These are phyloP conservation scores for Petasospora fabianii DNA, from an alignment of 1,139 yeast species.

Conservation along the genomic window DNA sequence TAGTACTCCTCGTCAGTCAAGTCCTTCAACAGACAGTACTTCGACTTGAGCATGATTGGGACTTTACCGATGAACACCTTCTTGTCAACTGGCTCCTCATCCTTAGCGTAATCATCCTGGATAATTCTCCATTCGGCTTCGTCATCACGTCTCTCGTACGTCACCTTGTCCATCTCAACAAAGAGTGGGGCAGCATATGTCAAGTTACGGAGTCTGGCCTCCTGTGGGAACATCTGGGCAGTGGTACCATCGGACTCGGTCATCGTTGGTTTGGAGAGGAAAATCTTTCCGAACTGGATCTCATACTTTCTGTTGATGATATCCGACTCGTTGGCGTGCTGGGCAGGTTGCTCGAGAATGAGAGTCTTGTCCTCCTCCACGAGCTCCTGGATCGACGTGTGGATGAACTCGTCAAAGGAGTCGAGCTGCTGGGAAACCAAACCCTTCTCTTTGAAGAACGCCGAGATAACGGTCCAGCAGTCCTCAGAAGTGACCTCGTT, in stretches of 20 bases:
- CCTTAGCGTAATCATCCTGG: slow-evolving; percentile 39
- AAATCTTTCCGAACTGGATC: slow-evolving; percentile 94
- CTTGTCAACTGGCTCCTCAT: slow-evolving; percentile 59
- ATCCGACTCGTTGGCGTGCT: slow-evolving; percentile 88
- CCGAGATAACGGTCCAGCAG: slow-evolving; percentile 97
- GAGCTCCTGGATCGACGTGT: slow-evolving; percentile 92
- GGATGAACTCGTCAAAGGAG: slow-evolving; percentile 97
- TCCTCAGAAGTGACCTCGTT: slow-evolving; percentile 91
- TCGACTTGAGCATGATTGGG: slow-evolving; percentile 96
- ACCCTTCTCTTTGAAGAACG: slow-evolving; percentile 95
- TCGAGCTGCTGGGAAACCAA: slow-evolving; percentile 97
- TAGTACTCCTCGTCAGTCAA: slow-evolving; percentile 93
- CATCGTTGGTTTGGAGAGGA: slow-evolving; percentile 94
- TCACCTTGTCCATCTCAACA: slow-evolving; percentile 92
- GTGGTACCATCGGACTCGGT: slow-evolving; percentile 99
- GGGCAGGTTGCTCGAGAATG: slow-evolving; percentile 96
- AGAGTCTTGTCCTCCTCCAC: slow-evolving; percentile 95
- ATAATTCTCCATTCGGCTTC: slow-evolving; percentile 70
- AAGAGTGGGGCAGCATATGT: slow-evolving; percentile 95
- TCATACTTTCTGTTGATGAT: slow-evolving; percentile 89
- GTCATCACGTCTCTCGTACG: slow-evolving; percentile 77
- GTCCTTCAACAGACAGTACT: slow-evolving; percentile 90
- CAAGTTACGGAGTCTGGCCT: slow-evolving; percentile 91
- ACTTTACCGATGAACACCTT: slow-evolving; percentile 93
- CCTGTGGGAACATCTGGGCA: slow-evolving; percentile 98